phyloP scores from a whole-genome alignment of 805 yeast genomes.

The Lipomyces anomalus region DNA sequence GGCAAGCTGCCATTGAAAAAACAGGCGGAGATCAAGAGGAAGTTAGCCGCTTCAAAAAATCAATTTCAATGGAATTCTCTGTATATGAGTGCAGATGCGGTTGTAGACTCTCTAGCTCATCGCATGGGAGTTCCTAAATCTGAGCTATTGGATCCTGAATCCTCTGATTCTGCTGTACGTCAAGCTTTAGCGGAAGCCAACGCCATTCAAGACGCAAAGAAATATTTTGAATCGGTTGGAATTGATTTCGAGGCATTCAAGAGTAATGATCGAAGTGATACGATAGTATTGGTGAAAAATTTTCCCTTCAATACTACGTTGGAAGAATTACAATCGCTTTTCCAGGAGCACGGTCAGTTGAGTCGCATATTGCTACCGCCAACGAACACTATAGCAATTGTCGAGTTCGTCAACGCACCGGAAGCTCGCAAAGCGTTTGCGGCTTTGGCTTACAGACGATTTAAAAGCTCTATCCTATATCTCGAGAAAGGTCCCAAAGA shows the following conservation, averaged over 20 bases:
- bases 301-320: constrained; percentile 81
- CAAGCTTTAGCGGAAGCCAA: constrained; percentile 97
- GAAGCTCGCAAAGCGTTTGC: constrained; percentile 86
- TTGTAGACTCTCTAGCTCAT: constrained; percentile 79
- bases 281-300: constrained; percentile 76
- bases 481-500: constrained; percentile 91
- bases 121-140: constrained; percentile 79
- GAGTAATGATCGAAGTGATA: constrained; percentile 65
- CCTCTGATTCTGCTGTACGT: constrained; percentile 82
- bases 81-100: constrained; percentile 82
- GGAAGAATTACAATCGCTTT: constrained; percentile 76
- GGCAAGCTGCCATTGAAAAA: constrained; percentile 89
- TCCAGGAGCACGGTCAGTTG: constrained; percentile 72
- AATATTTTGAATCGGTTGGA: constrained; percentile 77
- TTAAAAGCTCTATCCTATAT: constrained; percentile 80
- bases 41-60: constrained; percentile 74
- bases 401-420: constrained; percentile 78
- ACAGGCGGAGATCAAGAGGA: constrained; percentile 77
- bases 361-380: constrained; percentile 88
- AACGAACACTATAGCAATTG: constrained; percentile 90
- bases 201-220: constrained; percentile 84
- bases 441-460: constrained; percentile 78
- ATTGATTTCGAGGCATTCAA: constrained; percentile 74
- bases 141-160: constrained; percentile 81
- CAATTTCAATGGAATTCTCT: constrained; percentile 95